These are phyloP conservation scores for Verticillium tricorpus DNA, from an alignment of 2,329 filamentous ascomycete species.

Conservation along the genomic window DNA sequence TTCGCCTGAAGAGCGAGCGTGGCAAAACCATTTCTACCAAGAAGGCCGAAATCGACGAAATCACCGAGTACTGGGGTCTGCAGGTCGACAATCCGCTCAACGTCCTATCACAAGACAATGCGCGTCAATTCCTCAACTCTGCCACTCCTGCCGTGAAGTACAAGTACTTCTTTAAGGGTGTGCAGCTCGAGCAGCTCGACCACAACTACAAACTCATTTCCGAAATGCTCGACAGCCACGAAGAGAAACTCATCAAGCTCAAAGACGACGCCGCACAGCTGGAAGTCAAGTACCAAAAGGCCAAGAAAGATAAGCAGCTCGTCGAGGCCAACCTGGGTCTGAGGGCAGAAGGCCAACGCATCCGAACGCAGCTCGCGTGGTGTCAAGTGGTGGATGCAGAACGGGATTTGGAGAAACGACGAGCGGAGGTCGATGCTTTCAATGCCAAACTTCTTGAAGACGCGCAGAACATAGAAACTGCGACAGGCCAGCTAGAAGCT, in stretches of 20 bases:
- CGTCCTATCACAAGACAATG: constrained; percentile 91
- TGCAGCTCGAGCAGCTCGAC: constrained; percentile 87
- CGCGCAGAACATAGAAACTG: constrained; percentile 22
- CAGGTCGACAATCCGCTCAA: constrained; percentile 98
- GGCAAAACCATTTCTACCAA: constrained; percentile 74
- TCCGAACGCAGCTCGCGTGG: constrained; percentile 75
- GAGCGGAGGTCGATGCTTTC: constrained; percentile 18
- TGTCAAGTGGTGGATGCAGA: constrained; percentile 79
- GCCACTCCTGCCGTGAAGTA: constrained; percentile 84
- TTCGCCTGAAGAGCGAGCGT: constrained; percentile 75
- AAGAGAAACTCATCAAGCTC: constrained; percentile 56
- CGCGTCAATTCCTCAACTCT: constrained; percentile 84
- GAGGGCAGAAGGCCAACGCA: constrained; percentile 53
- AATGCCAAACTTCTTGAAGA: constrained; percentile 25
- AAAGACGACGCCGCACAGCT: constrained; percentile 63
- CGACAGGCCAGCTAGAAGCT: not conserved
- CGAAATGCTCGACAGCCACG: constrained; percentile 70
- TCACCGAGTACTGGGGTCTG: constrained; percentile 86
- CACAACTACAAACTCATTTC: constrained; percentile 84
- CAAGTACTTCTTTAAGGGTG: constrained; percentile 92
- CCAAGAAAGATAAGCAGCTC: constrained; percentile 21
- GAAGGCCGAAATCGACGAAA: constrained; percentile 83
- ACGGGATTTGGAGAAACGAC: constrained; percentile 33
- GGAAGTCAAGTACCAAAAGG: constrained; percentile 38
- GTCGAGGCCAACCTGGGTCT: constrained; percentile 32